phyloP scores from a whole-genome alignment of 2,329 filamentous ascomycete species.

The Aaosphaeria pasadenensis region DNA sequence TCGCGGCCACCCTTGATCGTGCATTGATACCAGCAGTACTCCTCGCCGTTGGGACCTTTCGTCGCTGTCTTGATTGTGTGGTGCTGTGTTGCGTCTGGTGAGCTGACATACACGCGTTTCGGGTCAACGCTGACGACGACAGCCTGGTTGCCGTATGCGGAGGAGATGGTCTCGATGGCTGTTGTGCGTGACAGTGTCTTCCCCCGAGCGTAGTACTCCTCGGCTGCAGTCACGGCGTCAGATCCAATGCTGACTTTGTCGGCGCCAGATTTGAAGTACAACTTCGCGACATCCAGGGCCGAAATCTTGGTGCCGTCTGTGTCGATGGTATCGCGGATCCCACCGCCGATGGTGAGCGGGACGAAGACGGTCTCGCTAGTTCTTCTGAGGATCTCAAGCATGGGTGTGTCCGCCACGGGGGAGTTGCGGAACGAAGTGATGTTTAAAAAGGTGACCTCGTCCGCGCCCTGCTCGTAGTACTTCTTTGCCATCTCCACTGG shows the following conservation, averaged over 20 bases:
- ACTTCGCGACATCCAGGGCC: constrained; percentile 86
- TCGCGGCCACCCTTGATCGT: constrained; percentile 95
- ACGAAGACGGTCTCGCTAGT: constrained; percentile 94
- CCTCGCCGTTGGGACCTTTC: constrained; percentile 72
- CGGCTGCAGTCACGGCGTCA: constrained; percentile 88
- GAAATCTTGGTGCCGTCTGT: constrained; percentile 82
- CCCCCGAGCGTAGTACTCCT: constrained; percentile 77
- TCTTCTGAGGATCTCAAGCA: constrained; percentile 87
- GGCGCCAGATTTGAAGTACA: constrained; percentile 96
- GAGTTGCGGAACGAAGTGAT: constrained; percentile 98
- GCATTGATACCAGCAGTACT: constrained; percentile 93
- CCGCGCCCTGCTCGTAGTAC: constrained; percentile 95
- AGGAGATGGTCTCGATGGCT: constrained; percentile 91
- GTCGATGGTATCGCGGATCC: constrained; percentile 90
- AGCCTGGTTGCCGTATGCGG: constrained; percentile 92
- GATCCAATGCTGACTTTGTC: constrained; percentile 98
- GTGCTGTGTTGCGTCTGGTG: constrained; percentile 66
- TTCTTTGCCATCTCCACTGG: constrained; percentile 89
- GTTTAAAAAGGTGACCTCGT: constrained; percentile 97
- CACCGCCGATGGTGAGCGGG: constrained; percentile 90
- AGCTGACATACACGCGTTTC: constrained; percentile 78
- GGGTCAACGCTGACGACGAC: constrained; percentile 96
- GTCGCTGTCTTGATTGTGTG: constrained; percentile 70
- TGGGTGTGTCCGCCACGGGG: constrained; percentile 85
- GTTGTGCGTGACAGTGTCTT: constrained; percentile 73